phyloP scores from a whole-genome alignment of 441 rosid genomes.

The Adansonia grandidieri region DNA sequence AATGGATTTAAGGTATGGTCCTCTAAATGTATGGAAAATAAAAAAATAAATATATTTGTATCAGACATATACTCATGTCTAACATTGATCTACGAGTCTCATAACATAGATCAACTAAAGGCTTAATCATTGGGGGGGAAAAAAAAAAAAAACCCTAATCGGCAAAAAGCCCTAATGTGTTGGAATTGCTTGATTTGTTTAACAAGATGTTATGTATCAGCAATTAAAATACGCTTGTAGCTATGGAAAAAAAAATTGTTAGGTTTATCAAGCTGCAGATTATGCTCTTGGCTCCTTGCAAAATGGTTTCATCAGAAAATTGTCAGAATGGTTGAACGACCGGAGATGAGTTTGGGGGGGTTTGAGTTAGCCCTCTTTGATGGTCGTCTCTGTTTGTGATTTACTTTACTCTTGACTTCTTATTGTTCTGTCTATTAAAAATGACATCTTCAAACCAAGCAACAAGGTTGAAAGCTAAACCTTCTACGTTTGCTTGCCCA shows the following conservation, averaged over 20 bases:
- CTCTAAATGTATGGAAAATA: too few relatives aligned
- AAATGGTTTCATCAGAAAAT: slow-evolving; percentile 15
- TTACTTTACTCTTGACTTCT: slow-evolving; percentile 48
- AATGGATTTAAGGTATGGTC: too few relatives aligned
- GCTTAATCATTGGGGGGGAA: too few relatives aligned
- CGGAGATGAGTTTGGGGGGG: slow-evolving; percentile 16
- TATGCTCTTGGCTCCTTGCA: slow-evolving; percentile 1
- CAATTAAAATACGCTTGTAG: too few relatives aligned
- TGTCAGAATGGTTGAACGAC: neutral
- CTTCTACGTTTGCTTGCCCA: slow-evolving; percentile 74
- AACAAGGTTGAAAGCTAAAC: slow-evolving; percentile 73
- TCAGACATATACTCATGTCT: too few relatives aligned
- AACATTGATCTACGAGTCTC: too few relatives aligned
- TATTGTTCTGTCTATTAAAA: slow-evolving; percentile 63
- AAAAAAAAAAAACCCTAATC: too few relatives aligned
- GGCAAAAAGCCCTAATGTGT: neutral
- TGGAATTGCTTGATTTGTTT: neutral
- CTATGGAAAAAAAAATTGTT: neutral
- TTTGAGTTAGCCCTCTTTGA: slow-evolving; percentile 21
- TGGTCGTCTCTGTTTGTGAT: neutral
- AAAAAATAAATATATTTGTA: too few relatives aligned
- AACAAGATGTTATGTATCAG: too few relatives aligned
- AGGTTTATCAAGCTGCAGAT: neutral
- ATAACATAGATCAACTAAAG: too few relatives aligned
- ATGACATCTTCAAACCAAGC: slow-evolving; percentile 94